Percentiles rank a stretch among this genome's conserved stretches.
Conservation (phyloP, 768 basidiomycete species). For the Suillus hirtellus region DNA sequence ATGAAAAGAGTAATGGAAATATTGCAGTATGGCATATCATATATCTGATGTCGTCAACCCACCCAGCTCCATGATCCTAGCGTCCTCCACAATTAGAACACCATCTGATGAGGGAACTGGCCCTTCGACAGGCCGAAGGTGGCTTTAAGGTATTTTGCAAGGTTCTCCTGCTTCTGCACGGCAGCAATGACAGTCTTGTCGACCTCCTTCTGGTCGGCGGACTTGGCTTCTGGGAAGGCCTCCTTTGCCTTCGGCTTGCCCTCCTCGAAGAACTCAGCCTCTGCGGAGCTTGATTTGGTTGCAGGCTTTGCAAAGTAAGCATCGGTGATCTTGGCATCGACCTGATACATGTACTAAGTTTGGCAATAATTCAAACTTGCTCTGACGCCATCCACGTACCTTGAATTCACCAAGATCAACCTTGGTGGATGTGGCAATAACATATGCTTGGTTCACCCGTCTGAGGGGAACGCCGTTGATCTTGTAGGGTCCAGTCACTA, state of each 20-base stretch:
- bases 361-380: not conserved
- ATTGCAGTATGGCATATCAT: conserved; percentile 27
- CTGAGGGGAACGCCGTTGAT: conserved; percentile 97
- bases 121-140: conserved; percentile 95
- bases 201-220: conserved; percentile 86
- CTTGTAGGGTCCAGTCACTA: conserved; percentile 98
- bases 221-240: conserved; percentile 82
- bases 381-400: conserved; percentile 45
- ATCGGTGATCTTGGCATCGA: conserved; percentile 91
- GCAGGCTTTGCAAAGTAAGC: conserved; percentile 87
- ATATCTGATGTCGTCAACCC: conserved; percentile 22
- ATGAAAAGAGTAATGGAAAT: conserved; percentile 17
- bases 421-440: conserved; percentile 96
- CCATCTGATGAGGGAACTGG: conserved; percentile 93
- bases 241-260: conserved; percentile 91
- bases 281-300: conserved; percentile 75
- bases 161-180: conserved; percentile 87
- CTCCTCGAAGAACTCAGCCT: conserved; percentile 96
- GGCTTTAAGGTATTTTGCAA: conserved; percentile 90
- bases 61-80: conserved; percentile 18
- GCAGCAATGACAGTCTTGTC: conserved; percentile 79
- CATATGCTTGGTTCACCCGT: conserved; percentile 98
- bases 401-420: conserved; percentile 75
- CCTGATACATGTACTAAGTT: conserved; percentile 40
- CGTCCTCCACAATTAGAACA: conserved; percentile 59